Conservation (phyloP, 768 basidiomycete species). For the Xerocomellus amylosporus region DNA sequence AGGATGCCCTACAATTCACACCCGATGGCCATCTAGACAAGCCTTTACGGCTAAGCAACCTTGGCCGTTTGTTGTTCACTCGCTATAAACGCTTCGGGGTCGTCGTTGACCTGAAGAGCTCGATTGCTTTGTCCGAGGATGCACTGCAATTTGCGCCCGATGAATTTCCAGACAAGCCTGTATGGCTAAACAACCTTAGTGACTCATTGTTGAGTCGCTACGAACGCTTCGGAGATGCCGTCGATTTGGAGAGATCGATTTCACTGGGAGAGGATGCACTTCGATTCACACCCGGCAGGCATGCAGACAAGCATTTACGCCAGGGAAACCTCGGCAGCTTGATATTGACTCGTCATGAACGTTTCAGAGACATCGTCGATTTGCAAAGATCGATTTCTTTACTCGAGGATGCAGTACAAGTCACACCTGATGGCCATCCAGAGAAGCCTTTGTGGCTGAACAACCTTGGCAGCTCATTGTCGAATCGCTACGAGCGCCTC, state of each 20-base stretch:
- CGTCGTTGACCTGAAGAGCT: too few species aligned
- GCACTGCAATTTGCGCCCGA: too few species aligned
- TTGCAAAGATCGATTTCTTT: too few species aligned
- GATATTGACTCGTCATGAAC: too few species aligned
- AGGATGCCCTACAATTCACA: too few species aligned
- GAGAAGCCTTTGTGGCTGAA: neutral
- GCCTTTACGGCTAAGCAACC: too few species aligned
- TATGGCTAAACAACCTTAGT: neutral
- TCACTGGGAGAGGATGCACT: neutral
- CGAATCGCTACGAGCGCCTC: neutral
- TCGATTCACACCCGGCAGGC: neutral
- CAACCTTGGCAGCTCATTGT: neutral
- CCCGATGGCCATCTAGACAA: neutral
- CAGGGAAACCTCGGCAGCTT: neutral
- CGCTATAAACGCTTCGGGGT: neutral
- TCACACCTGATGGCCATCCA: neutral
- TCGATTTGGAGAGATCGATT: neutral
- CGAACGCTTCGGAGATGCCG: neutral
- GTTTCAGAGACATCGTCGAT: too few species aligned
- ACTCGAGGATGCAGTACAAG: too few species aligned
- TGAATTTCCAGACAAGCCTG: too few species aligned
- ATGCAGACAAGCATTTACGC: neutral
- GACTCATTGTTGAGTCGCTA: neutral
- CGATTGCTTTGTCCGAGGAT: neutral
- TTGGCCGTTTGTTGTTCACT: neutral